Evolutionary conservation across 2,329 filamentous ascomycete species (phyloP), one percentile per base, ranked within the genome.

Genomic region (Diaporthe destruens): DNA sequence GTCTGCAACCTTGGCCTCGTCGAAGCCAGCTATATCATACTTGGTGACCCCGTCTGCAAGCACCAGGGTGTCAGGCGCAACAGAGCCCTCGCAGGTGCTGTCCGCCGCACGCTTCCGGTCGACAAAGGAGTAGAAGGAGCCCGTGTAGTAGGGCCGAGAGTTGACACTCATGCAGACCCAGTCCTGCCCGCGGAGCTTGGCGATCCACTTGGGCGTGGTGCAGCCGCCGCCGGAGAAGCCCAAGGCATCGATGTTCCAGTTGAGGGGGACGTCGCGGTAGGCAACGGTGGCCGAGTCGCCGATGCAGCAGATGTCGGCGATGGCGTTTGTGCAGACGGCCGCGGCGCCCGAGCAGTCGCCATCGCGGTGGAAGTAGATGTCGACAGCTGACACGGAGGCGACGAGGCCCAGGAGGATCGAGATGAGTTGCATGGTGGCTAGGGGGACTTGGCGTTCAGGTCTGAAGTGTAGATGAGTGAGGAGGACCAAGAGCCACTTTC

Each of bases 161-260:
- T 61, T 61, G 23, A 61, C 56, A 14, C 11, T 29, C 56, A 61
- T 61, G 56, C 56, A 61, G n/a, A 61, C 36, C n/a, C 23, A 61
- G 8, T 20, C 29, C 20, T 44, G 11, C 3, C 56, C 56, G 3
- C 56, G 36, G n/a, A 61, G n/a, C 56, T 11, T 14, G 20, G 56
- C 34, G 6, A 12, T n/a, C 56, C 56, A 61, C n/a, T 61, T 61
- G n/a, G 56, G 56, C 14, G 56, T 44, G 23, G 36, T 36, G 23
- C 56, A 61, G 56, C 56, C 56, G 42, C 56, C 56, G 16, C 39
- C 39, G 36, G 56, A 61, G 56, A 42, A 61, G 56, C 56, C 56
- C 14, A 44, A 23, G 36, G 56, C 56, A 23, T 61, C 39, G 36
- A 61, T 61, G 36, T 42, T 44, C 56, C 56, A 61, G 36, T 61